These are phyloP conservation scores for Zangia roseola DNA, from an alignment of 768 basidiomycete genomes.

Conservation along the genomic window DNA sequence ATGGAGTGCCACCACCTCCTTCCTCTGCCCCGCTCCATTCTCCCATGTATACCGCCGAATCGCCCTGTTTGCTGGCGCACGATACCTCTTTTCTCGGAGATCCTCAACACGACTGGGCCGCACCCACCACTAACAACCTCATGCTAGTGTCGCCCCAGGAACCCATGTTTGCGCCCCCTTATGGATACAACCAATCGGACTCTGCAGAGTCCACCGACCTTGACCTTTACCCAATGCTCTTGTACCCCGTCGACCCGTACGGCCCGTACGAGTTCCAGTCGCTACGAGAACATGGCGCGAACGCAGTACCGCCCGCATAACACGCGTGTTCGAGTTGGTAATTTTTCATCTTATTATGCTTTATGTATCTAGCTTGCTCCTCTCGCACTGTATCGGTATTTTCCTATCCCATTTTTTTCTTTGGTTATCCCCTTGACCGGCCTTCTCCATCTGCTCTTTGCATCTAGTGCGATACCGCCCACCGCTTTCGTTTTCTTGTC, in stretches of 20 bases:
- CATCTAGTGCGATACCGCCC: constrained; percentile 7
- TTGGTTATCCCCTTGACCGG: neutral
- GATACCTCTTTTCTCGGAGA: constrained; percentile 16
- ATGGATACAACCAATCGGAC: constrained; percentile 20
- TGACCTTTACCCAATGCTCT: constrained; percentile 6
- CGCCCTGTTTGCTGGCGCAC: constrained; percentile 8
- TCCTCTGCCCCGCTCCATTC: constrained; percentile 9
- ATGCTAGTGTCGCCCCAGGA: constrained; percentile 18
- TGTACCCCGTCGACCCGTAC: constrained; percentile 19
- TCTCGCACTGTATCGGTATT: constrained; percentile 28
- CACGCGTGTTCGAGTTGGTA: neutral
- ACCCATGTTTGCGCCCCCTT: constrained; percentile 13
- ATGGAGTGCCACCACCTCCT: constrained; percentile 1
- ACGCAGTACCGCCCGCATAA: constrained; percentile 19
- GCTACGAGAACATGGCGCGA: constrained; percentile 28
- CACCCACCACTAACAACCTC: constrained; percentile 8
- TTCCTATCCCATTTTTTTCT: neutral
- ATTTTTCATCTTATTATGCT: constrained; percentile 3
- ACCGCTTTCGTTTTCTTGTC: constrained; percentile 14
- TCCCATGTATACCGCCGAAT: constrained; percentile 20
- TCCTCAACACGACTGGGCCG: constrained; percentile 14
- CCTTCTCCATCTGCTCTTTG: constrained; percentile 9
- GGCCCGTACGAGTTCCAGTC: constrained; percentile 36
- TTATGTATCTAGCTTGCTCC: constrained; percentile 26
- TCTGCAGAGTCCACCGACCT: constrained; percentile 20